Percentiles rank a stretch among this genome's conserved stretches.
Evolutionary conservation across 1,284 basidiomycete species (phyloP).

Genomic region (Tilletia caries): DNA sequence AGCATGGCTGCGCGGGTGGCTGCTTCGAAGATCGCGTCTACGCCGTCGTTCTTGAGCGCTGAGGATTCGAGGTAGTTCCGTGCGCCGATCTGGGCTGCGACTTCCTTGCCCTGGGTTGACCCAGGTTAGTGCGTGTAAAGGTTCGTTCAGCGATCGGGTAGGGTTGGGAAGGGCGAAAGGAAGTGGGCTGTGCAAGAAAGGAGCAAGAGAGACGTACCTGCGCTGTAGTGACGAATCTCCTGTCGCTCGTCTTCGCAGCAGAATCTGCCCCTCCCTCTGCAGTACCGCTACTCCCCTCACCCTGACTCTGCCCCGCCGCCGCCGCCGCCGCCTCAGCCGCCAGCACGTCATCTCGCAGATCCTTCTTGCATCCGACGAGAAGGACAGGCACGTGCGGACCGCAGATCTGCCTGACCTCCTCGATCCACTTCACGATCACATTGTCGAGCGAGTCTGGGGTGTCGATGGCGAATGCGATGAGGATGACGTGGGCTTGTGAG

Average conservation of each 20-base stretch:
- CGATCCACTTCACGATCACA: constrained; percentile 92
- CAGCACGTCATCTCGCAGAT: constrained; percentile 62
- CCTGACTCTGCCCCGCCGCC: background rate
- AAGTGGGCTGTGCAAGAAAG: background rate
- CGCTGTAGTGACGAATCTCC: constrained; percentile 13
- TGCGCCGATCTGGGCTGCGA: constrained; percentile 61
- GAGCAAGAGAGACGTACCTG: constrained; percentile 15
- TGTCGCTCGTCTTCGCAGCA: background rate
- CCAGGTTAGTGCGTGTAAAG: too few species aligned
- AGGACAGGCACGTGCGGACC: constrained; percentile 73
- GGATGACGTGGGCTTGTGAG: constrained; percentile 95
- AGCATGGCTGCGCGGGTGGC: constrained; percentile 48
- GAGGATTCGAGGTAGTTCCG: constrained; percentile 47
- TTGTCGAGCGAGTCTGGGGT: constrained; percentile 95
- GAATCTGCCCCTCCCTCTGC: background rate
- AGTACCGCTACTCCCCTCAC: background rate
- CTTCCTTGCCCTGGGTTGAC: constrained; percentile 54
- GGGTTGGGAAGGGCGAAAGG: background rate
- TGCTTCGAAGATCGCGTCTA: constrained; percentile 46
- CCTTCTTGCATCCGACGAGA: constrained; percentile 83
- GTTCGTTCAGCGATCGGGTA: constrained; percentile 20
- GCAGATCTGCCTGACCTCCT: constrained; percentile 47
- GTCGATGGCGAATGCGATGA: constrained; percentile 94
- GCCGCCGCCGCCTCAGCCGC: constrained; percentile 15
- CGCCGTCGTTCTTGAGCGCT: constrained; percentile 44